phyloP scores from a whole-genome alignment of 148 eudicot species.

The Talinum fruticosum region DNA sequence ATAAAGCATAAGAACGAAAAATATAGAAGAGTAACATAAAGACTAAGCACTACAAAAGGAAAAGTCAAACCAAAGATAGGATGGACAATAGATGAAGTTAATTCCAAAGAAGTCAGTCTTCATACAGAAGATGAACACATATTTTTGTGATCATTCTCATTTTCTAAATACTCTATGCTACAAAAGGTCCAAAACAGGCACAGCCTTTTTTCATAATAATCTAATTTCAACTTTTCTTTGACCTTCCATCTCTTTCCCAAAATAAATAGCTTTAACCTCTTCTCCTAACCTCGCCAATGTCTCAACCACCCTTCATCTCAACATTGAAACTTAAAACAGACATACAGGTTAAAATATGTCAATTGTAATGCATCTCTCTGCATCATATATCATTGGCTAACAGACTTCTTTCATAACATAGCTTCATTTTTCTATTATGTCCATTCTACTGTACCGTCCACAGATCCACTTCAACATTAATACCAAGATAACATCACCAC shows the following conservation, averaged over 20 bases:
- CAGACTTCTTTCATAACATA: neutral
- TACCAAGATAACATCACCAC: neutral
- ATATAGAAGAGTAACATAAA: neutral
- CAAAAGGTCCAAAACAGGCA: neutral
- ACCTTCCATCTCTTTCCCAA: neutral
- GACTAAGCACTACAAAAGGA: neutral
- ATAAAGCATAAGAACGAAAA: neutral
- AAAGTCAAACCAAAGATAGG: neutral
- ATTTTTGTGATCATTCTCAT: neutral
- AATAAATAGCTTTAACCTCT: slow-evolving; percentile 1
- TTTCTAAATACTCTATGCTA: neutral
- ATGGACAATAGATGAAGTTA: neutral
- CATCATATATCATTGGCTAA: neutral
- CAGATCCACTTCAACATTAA: neutral
- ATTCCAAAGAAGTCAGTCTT: neutral
- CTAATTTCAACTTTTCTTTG: neutral
- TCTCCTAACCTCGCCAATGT: neutral
- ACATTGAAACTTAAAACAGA: neutral
- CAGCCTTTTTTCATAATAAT: neutral
- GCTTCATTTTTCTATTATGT: neutral
- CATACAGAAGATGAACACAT: neutral
- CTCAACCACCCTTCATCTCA: neutral
- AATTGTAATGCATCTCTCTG: neutral
- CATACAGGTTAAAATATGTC: neutral
- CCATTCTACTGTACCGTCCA: neutral